phyloP scores from a whole-genome alignment of 495 filamentous ascomycete genomes.

The Talaromyces proteolyticus region DNA sequence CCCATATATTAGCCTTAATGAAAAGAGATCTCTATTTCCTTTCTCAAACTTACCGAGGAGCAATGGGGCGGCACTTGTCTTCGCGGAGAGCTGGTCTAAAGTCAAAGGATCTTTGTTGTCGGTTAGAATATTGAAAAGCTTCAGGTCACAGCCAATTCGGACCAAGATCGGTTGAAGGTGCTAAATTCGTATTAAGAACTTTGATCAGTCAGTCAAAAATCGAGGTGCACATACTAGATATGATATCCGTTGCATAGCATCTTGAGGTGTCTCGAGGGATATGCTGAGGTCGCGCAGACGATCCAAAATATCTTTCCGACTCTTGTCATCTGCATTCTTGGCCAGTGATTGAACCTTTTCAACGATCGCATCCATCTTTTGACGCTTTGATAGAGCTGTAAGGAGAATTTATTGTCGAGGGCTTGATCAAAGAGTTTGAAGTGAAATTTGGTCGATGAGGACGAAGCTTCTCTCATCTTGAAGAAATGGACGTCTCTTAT shows the following conservation, averaged over 20 bases:
- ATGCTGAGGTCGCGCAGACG: slow-evolving; percentile 4
- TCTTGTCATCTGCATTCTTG: slow-evolving; percentile 2
- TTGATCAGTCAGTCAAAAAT: not conserved
- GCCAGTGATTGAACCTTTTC: slow-evolving; percentile 5
- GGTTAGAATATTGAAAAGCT: slow-evolving; percentile 1
- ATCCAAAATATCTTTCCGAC: not conserved
- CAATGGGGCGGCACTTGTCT: slow-evolving; percentile 4
- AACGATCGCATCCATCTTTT: slow-evolving; percentile 8
- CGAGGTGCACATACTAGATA: not conserved
- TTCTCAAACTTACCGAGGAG: slow-evolving; percentile 1
- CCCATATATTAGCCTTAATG: not conserved
- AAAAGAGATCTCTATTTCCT: not conserved
- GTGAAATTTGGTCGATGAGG: no score
- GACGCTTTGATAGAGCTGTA: no score
- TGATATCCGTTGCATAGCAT: slow-evolving; percentile 7
- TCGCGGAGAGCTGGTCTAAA: slow-evolving; percentile 3
- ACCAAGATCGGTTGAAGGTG: slow-evolving; percentile 11
- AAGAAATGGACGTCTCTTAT: no score
- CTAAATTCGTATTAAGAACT: slow-evolving; percentile 1
- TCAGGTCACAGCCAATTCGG: slow-evolving; percentile 8
- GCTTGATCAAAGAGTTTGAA: no score
- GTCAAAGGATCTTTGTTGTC: slow-evolving; percentile 4
- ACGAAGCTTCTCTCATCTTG: no score
- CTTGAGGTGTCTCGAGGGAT: slow-evolving; percentile 4
- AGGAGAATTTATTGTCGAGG: no score